Base-by-base conservation (phyloP, 352 stramenopile genomes). In the Globisporangium emineosum region DNA sequence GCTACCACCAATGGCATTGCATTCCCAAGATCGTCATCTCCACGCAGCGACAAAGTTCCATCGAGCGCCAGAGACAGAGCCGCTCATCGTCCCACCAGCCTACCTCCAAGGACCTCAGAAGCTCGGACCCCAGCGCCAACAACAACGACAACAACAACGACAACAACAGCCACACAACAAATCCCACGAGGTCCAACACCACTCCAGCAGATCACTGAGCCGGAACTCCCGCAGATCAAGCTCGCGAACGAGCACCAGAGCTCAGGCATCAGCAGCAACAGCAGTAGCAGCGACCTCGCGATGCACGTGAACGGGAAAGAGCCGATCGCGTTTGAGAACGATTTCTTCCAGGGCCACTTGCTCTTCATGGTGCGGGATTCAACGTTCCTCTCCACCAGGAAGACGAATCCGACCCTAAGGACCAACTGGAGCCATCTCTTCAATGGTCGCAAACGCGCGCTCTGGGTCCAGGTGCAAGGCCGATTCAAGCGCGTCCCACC, bases 391-490 rank as follows among this genome's bases (percentile, higher is more conserved):
- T 27, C 6, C 23, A 66, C 15, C 12, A 62, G 8, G 23, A 61
- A 42, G 19, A 23, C 30, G 9, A 35, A 33, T 29, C 13, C 8
- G n/a, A 21, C 15, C 0, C 27, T 27, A 0, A 29, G 19, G 13
- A 37, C 49, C 3, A 61, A 53, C 40, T 87, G 76, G 78, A 53
- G 40, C 10, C 69, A 72, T 4, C 52, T 83, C 13, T 87, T 87
- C 50, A 66, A 56, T 2, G 60, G 57, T 57, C 82, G 77, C 42
- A 68, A 68, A 54, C 68, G 70, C 4, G 67, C 62, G 62, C 62
- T 88, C n/a, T 79, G 74, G 64, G 65, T 93, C 25, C 82, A 90
- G 35, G 51, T 91, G 0, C 82, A 93, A 55, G 84, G 82, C 2
- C 69, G 64, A 12, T 90, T 93, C 63, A 90, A 78, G 60, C 67